Percentiles rank a stretch among this genome's conserved stretches.
phyloP scores from a whole-genome alignment of 129 eudicot species.

The Centrapalus pauciflorus region DNA sequence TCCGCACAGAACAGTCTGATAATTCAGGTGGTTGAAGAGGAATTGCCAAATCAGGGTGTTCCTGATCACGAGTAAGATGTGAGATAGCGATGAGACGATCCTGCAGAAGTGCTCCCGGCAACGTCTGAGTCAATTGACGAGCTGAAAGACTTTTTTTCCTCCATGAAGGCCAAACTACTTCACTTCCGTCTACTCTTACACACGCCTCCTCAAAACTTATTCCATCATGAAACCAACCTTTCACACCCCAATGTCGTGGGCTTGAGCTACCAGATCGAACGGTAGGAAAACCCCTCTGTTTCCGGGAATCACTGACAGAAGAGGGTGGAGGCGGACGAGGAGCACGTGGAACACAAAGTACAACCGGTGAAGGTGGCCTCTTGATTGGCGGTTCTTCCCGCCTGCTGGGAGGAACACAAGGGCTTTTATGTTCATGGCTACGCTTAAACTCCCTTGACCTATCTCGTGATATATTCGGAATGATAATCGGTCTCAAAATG shows the following conservation, averaged over 20 bases:
- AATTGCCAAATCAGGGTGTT: constrained; percentile 90
- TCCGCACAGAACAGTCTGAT: constrained; percentile 36
- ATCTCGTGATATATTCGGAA: constrained; percentile 71
- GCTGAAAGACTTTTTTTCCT: constrained; percentile 71
- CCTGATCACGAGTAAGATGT: constrained; percentile 83
- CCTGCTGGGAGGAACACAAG: constrained; percentile 85
- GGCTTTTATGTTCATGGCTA: constrained; percentile 69
- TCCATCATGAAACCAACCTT: constrained; percentile 93
- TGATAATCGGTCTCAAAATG: constrained; percentile 78
- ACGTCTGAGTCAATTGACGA: constrained; percentile 64
- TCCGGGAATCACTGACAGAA: constrained; percentile 67
- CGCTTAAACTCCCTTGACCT: constrained; percentile 81
- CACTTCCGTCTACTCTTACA: constrained; percentile 69
- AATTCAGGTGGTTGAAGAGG: constrained; percentile 80
- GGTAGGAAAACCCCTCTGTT: constrained; percentile 86
- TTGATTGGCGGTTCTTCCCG: constrained; percentile 77
- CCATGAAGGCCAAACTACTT: constrained; percentile 96
- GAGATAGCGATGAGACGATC: constrained; percentile 85
- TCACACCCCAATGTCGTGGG: constrained; percentile 94
- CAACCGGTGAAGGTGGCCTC: constrained; percentile 96
- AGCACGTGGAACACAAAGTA: constrained; percentile 90
- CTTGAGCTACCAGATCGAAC: constrained; percentile 99
- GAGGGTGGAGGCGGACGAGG: constrained; percentile 73
- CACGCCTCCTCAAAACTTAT: constrained; percentile 64
- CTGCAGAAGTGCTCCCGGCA: constrained; percentile 77